Evolutionary conservation across 164 flowering plant genomes (phyloP).

Genomic region (Vitis riparia): DNA sequence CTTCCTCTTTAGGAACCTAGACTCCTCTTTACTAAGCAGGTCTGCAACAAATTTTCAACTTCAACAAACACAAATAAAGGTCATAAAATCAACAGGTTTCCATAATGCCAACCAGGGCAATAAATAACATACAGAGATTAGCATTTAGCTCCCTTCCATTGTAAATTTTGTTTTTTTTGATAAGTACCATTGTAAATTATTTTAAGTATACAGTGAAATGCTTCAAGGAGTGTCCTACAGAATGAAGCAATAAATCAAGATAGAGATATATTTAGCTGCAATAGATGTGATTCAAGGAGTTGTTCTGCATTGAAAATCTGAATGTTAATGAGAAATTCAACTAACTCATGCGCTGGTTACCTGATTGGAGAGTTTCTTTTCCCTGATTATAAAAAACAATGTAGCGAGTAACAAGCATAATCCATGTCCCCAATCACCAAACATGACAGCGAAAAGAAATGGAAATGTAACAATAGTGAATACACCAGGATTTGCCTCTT

Average conservation of each 20-base stretch:
- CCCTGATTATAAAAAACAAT: conserved; percentile 56
- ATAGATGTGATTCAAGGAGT: not conserved
- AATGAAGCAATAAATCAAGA: not conserved
- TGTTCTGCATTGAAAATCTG: not conserved
- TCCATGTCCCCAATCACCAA: conserved; percentile 99
- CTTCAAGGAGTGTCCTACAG: no score
- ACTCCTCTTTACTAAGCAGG: no score
- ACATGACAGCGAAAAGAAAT: conserved; percentile 97
- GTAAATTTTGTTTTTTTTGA: no score
- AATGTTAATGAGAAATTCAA: not conserved
- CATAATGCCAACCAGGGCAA: no score
- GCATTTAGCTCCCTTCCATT: no score
- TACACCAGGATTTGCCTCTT: conserved; percentile 93
- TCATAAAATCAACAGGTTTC: no score
- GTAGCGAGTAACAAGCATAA: conserved; percentile 85
- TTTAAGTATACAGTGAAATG: no score
- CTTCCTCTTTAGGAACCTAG: no score
- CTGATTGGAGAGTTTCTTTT: conserved; percentile 78
- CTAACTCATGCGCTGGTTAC: conserved; percentile 29
- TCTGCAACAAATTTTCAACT: no score
- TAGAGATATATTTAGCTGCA: not conserved
- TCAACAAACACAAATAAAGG: no score
- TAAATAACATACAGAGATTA: no score
- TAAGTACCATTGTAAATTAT: no score
- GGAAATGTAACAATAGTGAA: conserved; percentile 89